Base-by-base conservation (phyloP, 306 rosid genomes). In the Cicer chorassanicum region DNA sequence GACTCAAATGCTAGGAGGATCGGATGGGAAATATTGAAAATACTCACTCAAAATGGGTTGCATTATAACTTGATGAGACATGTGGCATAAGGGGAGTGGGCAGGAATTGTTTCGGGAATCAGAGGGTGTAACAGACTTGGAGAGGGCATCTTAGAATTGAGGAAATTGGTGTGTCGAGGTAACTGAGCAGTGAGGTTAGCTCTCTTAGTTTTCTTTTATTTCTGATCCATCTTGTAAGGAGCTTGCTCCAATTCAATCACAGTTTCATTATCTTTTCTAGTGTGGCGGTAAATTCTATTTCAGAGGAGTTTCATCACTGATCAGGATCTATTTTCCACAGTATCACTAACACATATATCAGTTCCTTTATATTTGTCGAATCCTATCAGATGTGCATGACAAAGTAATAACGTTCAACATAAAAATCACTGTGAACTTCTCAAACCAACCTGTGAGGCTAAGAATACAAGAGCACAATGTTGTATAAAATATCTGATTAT, bases 401-500 rank as follows among this genome's bases (percentile, higher is more conserved):
- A 61, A 59, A 51, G 12, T 48, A 67, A 67, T 56, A 78, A 53
- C 14, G 75, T 62, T 73, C 46, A 62, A 59, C 65, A 78, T 7
- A 50, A 70, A 49, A 72, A 45, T 83, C 51, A 44, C 34, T 42
- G 21, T 42, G 21, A 59, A 75, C 53, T 57, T 36, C 82, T 55
- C 68, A 48, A 78, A 70, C 83, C 83, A 79, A 92, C 99, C 99
- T 69, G 88, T 88, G 76, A 94, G 73, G 86, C 99, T 92, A 74
- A 94, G 92, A 82, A 92, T 48, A 84, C 95, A 94, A 73, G 99
- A 94, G 80, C 97, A 92, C 42, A 88, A 62, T 9, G 99, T 87
- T 45, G 97, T 92, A 76, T 94, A 94, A 81, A 94, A 92, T 82
- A 94, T 94, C 90, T 94, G 99, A 84, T 94, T 94, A 75, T 94